Conservation (phyloP, 2,329 filamentous ascomycete species). For the Hirsutella minnesotensis region DNA sequence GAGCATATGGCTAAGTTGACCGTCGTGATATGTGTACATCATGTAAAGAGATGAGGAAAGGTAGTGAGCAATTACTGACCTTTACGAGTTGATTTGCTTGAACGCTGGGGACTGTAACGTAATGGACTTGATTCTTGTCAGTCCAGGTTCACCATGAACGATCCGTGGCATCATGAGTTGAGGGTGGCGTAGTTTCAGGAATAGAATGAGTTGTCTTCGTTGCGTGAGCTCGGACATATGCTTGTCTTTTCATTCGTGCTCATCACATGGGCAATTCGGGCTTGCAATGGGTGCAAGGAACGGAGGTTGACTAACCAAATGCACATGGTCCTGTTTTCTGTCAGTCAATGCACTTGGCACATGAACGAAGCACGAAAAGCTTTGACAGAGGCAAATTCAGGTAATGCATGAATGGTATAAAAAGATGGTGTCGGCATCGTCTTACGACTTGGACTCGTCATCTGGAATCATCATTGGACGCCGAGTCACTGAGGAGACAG, state of each 20-base stretch:
- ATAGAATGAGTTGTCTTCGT: constrained; percentile 27
- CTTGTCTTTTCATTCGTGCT: constrained; percentile 79
- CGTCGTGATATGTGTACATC: constrained; percentile 35
- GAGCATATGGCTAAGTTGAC: constrained; percentile 36
- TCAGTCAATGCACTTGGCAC: not conserved
- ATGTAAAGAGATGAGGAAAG: constrained; percentile 15
- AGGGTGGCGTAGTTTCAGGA: constrained; percentile 1
- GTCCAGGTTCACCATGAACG: not conserved
- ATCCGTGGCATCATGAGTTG: no score
- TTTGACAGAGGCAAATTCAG: constrained; percentile 21
- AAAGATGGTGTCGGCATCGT: constrained; percentile 55
- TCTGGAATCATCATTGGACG: constrained; percentile 38
- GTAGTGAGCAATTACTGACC: not conserved
- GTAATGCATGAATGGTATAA: constrained; percentile 63
- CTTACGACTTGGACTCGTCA: constrained; percentile 70
- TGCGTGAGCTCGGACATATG: constrained; percentile 82
- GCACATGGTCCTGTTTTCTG: not conserved
- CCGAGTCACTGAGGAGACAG: not conserved
- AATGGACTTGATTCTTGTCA: not conserved
- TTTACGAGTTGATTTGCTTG: not conserved
- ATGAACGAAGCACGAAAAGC: constrained; percentile 1
- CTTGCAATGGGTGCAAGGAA: not conserved
- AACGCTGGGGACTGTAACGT: not conserved
- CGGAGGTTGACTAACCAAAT: not conserved
- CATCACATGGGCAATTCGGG: constrained; percentile 63